Base-by-base conservation (phyloP, 169 alveolate genomes). In the Cyclospora cayetanensis region DNA sequence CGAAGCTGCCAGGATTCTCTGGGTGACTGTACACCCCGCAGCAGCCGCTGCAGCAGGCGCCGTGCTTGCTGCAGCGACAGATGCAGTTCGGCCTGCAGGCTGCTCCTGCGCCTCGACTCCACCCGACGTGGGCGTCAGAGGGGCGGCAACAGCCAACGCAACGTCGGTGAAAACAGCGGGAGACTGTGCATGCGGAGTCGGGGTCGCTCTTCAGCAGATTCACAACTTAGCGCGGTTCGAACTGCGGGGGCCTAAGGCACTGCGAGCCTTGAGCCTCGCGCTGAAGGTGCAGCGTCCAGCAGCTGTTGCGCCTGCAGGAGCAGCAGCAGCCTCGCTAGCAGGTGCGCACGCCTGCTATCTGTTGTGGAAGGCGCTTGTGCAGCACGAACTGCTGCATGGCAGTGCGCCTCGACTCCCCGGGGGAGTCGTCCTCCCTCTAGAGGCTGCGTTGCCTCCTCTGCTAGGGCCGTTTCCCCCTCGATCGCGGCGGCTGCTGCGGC, bases 391-490 rank as follows among this genome's bases (percentile, higher is more conserved):
- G 66, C 3, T n/a, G 70, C 5, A 25, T 2, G 89, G 89, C 25
- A 25, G 89, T 70, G 42, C 72, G 50, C 29, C 68, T 5, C 29
- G 79, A 4, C 79, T 66, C 9, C 79, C 90, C 20, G 90, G 65
- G 7, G 90, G 41, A 7, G 46, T 41, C 31, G 52, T 82, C 55
- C 60, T 82, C 0, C 70, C 77, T 25, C 74, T 82, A 4, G 90
- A 82, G 66, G 53, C 55, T 9, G 20, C 35, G 66, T 34, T 60
- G 70, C 90, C 90, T n/a, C 74, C 90, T 20, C 52, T 82, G 4
- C 35, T 82, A 11, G 90, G 90, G 27, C 90, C 90, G 29, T 82
- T 82, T 42, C 90, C 74, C 35, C 90, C 90, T 1, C 90, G 90
- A 11, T 1, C 77, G 31, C 74, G 90, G 77, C 74, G 52, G 65